phyloP scores from a whole-genome alignment of 108 stramenopile species.

The Conticribra weissflogii region DNA sequence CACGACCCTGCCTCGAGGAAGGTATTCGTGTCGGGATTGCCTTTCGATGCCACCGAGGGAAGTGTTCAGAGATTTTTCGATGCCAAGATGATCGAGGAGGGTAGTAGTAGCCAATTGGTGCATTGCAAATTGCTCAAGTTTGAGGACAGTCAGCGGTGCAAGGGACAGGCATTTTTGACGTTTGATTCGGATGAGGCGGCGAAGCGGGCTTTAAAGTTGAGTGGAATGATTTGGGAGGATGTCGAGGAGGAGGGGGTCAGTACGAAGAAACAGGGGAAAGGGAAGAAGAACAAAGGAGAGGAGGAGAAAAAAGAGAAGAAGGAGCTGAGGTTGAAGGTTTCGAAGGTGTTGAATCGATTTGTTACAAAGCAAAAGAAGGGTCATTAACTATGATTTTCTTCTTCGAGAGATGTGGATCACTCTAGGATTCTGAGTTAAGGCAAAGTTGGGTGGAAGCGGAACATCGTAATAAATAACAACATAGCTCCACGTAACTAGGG shows the following conservation, averaged over 20 bases:
- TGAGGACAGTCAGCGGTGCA: constrained; percentile 83
- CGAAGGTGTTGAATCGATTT: constrained; percentile 70
- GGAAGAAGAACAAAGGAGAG: constrained; percentile 41
- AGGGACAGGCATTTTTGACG: constrained; percentile 77
- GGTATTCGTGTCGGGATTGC: constrained; percentile 86
- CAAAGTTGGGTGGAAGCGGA: no score
- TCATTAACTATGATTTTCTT: no score
- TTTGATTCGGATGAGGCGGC: constrained; percentile 77
- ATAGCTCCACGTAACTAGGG: no score
- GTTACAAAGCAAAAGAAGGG: constrained; percentile 53
- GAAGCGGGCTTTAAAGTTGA: constrained; percentile 62
- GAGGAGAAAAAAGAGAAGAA: constrained; percentile 34
- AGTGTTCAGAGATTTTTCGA: constrained; percentile 68
- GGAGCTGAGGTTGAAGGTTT: constrained; percentile 74
- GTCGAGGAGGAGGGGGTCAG: constrained; percentile 10
- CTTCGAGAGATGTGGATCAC: no score
- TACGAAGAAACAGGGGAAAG: constrained; percentile 40
- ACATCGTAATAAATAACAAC: no score
- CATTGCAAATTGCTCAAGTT: constrained; percentile 78
- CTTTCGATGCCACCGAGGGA: constrained; percentile 71
- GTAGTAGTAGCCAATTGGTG: constrained; percentile 49
- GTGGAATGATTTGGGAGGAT: constrained; percentile 56
- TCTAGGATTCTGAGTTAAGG: no score
- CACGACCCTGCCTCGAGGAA: constrained; percentile 74
- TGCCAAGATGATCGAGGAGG: constrained; percentile 11